A percentile compares a stretch with the other conserved stretches of the same genome.
These are phyloP conservation scores for Vitis rupestris DNA, from an alignment of 164 flowering plant species.

Conservation along the genomic window DNA sequence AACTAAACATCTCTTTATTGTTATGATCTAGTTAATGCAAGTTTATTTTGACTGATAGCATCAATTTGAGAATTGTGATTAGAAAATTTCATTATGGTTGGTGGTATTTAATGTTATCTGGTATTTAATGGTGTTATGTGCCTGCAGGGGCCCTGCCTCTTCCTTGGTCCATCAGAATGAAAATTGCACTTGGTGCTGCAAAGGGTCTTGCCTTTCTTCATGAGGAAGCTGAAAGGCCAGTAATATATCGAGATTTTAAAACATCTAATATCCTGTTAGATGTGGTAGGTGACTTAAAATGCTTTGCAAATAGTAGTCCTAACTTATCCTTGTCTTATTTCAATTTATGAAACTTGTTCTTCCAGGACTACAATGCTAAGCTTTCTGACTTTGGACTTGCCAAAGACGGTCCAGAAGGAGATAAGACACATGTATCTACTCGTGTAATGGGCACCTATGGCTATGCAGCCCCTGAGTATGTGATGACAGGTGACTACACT, in stretches of 20 bases:
- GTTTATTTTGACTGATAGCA: too few relatives aligned
- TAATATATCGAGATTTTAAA: slow-evolving; percentile 47
- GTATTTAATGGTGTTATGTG: neutral
- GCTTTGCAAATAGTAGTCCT: neutral
- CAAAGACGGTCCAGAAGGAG: slow-evolving; percentile 31
- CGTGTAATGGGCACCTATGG: slow-evolving; percentile 32
- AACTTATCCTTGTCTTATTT: neutral
- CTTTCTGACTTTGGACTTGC: slow-evolving; percentile 38
- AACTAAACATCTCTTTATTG: too few relatives aligned
- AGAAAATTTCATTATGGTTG: neutral
- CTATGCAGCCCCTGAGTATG: slow-evolving; percentile 34
- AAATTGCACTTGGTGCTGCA: slow-evolving; percentile 43
- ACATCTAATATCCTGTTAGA: slow-evolving; percentile 47
- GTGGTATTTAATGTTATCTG: neutral
- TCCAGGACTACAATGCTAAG: slow-evolving; percentile 31
- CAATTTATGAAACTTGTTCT: neutral
- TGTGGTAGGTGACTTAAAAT: slow-evolving; percentile 22
- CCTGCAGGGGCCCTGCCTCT: slow-evolving; percentile 43
- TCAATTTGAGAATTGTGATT: too few relatives aligned
- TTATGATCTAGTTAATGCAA: too few relatives aligned
- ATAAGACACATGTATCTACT: slow-evolving; percentile 31
- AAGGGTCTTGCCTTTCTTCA: slow-evolving; percentile 51
- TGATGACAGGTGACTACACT: slow-evolving; percentile 25
- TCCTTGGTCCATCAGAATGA: slow-evolving; percentile 46
- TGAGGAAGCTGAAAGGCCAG: slow-evolving; percentile 46